Conservation (phyloP, 257 asterid genomes). For the Cordia subcordata region DNA sequence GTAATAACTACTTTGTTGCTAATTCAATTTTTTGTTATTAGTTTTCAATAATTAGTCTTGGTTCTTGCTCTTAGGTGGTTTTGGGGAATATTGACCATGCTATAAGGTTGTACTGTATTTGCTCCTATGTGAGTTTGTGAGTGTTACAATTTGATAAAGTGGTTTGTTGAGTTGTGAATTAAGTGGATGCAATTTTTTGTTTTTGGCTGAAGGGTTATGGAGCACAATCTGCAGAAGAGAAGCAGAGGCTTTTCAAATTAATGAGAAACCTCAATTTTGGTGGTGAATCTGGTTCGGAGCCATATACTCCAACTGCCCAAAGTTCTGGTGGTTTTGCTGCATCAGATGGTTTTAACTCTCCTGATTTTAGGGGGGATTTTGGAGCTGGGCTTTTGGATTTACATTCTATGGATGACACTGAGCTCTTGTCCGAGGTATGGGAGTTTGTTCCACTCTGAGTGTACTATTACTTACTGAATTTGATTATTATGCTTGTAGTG, state of each 20-base stretch:
- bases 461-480: no score
- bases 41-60: no score
- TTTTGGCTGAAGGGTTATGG: slow-evolving; percentile 61
- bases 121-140: no score
- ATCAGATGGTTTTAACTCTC: slow-evolving; percentile 67
- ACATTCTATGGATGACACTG: slow-evolving; percentile 97
- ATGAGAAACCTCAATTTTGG: slow-evolving; percentile 93
- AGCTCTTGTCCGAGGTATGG: slow-evolving; percentile 90
- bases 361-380: slow-evolving; percentile 87
- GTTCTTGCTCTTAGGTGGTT: no score
- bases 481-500: no score
- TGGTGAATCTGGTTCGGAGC: slow-evolving; percentile 81
- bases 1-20: no score
- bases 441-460: slow-evolving; percentile 6
- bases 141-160: no score
- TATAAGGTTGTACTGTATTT: no score
- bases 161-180: neutral
- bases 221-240: slow-evolving; percentile 96
- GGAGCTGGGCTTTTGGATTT: slow-evolving; percentile 96
- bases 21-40: no score
- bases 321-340: slow-evolving; percentile 58
- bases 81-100: no score
- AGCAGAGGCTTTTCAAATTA: slow-evolving; percentile 86
- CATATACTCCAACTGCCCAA: slow-evolving; percentile 72
- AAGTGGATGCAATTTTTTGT: neutral